phyloP scores from a whole-genome alignment of 2,329 filamentous ascomycete species.

The Colletotrichum sp. region DNA sequence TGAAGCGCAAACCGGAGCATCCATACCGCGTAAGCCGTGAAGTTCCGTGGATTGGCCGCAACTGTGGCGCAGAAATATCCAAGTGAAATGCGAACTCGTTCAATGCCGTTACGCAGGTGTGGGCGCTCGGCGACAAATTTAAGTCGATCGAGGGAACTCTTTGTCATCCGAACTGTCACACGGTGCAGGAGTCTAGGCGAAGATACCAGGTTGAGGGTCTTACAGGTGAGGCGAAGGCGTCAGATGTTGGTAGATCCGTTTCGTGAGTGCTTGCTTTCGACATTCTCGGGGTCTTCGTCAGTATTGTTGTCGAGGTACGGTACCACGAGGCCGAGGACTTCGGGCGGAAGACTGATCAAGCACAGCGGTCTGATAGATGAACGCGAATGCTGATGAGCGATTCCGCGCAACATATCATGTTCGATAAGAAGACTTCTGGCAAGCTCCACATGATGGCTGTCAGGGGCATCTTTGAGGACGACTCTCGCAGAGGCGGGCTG shows the following conservation, averaged over 20 bases:
- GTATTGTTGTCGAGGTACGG: fast-evolving
- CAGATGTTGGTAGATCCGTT: not conserved
- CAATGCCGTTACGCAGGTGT: not conserved
- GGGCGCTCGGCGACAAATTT: not conserved
- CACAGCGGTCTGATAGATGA: not conserved
- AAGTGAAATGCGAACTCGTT: not conserved
- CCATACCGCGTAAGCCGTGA: not conserved
- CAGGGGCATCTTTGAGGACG: not conserved
- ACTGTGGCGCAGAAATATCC: fast-evolving
- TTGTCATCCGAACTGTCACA: not conserved
- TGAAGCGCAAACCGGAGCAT: not conserved
- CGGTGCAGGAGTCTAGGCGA: fast-evolving
- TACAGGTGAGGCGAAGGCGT: not conserved
- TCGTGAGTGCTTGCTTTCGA: no score
- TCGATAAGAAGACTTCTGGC: not conserved
- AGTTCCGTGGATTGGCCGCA: fast-evolving
- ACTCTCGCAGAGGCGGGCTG: not conserved
- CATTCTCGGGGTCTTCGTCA: not conserved
- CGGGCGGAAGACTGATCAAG: no score
- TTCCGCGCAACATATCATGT: fast-evolving
- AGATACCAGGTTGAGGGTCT: fast-evolving
- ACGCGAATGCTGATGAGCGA: fast-evolving
- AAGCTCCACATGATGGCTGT: not conserved
- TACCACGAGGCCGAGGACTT: not conserved
- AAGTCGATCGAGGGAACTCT: not conserved